Base-by-base conservation (phyloP, 495 filamentous ascomycete genomes). In the Aspergillus wentii region DNA sequence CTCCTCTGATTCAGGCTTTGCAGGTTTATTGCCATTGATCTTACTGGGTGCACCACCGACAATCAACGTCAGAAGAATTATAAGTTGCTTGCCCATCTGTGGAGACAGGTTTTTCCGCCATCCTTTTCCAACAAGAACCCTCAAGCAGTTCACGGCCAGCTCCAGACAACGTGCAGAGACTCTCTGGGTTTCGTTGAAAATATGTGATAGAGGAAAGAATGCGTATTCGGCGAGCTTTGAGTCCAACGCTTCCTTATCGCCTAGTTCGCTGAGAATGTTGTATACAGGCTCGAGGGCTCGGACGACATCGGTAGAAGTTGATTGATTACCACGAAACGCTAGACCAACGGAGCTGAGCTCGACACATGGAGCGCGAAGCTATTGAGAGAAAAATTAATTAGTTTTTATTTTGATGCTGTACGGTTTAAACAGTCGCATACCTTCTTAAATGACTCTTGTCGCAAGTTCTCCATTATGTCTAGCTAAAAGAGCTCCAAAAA, bases 171-270 rank as follows among this genome's bases (percentile, higher is more conserved):
- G 75, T 19, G 84, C 74, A 5, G 94, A 77, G 21, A 89, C 71
- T 19, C 71, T 69, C 44, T 88, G 78, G 34, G 81, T 82, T 34
- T 79, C 73, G 38, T 85, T 81, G 46, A 99, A 83, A 33, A 97
- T 79, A 43, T 94, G 84, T 2, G 86, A 87, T 0, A 99, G 64
- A 0, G 92, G 92, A 48, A 95, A 92, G 71, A 97, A 97, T 47
- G 84, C 76, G 66, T 95, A 99, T 57, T 96, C 88, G 6, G 89
- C 92, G 17, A 96, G 65, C 57, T 87, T 88, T 35, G 78, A 71
- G 54, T 95, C 87, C 8, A 96, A 66, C 1, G 71, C 64, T 22
- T 74, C 65, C 32, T 66, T 62, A 30, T 43, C 52, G 25, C 68
- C 64, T 48, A 84, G 68, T 22, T 64, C 55, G 4, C 70, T 58